These are phyloP conservation scores for Kuraishia piskuri DNA, from an alignment of 805 yeast species.

Conservation along the genomic window DNA sequence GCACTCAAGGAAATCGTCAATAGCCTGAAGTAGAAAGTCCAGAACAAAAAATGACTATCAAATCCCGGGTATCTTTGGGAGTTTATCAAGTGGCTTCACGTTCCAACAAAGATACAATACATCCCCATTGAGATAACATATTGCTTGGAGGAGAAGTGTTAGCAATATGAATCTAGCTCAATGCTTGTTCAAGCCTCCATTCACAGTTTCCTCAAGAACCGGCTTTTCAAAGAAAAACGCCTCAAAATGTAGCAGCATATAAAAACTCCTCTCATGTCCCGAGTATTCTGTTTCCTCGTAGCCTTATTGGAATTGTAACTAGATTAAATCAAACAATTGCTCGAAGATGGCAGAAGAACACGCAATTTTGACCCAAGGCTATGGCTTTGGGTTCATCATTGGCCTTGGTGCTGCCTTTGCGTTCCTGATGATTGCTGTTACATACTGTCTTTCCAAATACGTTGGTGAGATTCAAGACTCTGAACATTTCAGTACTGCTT, in stretches of 20 bases:
- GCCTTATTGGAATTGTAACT: no score
- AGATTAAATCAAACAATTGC: no score
- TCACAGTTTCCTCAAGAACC: not conserved
- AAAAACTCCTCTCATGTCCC: not conserved
- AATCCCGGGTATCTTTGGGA: not conserved
- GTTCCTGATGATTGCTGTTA: conserved; percentile 28
- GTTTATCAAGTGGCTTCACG: not conserved
- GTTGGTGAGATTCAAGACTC: conserved; percentile 31
- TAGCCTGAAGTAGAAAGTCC: no score
- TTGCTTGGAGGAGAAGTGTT: no score
- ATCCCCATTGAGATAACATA: not conserved
- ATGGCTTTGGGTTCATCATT: conserved; percentile 31
- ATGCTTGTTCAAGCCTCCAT: not conserved
- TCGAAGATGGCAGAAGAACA: conserved; percentile 6
- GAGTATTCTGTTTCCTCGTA: no score
- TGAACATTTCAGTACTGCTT: conserved; percentile 37
- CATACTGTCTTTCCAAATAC: conserved; percentile 26
- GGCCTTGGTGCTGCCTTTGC: conserved; percentile 38
- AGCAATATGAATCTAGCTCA: not conserved
- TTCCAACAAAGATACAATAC: no score
- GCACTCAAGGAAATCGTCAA: no score
- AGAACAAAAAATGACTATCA: no score
- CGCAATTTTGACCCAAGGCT: conserved; percentile 22
- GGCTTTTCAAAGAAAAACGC: not conserved
- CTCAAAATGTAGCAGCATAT: not conserved